Evolutionary conservation across 1,284 basidiomycete genomes (phyloP), one percentile per base, ranked within the genome.

Genomic region (Malassezia pachydermatis): DNA sequence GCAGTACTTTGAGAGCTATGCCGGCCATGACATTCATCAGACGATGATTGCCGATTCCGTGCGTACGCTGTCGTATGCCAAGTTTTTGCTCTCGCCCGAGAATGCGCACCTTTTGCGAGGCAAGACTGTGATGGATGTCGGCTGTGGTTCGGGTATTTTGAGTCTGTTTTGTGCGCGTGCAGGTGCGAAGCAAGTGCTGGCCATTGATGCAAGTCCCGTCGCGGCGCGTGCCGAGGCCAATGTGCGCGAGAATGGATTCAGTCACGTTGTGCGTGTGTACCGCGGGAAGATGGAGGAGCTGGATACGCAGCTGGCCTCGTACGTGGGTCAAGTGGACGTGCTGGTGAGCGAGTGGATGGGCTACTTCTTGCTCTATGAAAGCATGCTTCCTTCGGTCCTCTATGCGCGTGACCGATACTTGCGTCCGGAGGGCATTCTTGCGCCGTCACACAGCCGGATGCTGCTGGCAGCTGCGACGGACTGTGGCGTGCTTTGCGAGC

Each of bases 281-380:
- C 81, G 79, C 45, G 86, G 87, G 34, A 92, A 90, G 72, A 78
- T 95, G 2, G 90, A 95, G 73, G 81, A 88, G 33, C 82, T 95
- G 49, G 73, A 72, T 7, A 74, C 86, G 9, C 72, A 73, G 0
- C 82, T 86, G 2, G 80, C 82, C 20, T 80, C 74, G 23, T 76
- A 83, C 38, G 76, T 80, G 13, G 65, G 62, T 3, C 78, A 86
- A 41, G 89, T 96, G 28, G 90, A 96, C 70, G 79, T 96, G 43
- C 88, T 98, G 68, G 78, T 96, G 41, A 89, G 86, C 24, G 92
- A 98, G 73, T 98, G 92, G 92, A 96, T 96, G 92, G 65, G 58
- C 48, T 72, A 66, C 56, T 70, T 65, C 34, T 57, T 72, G 20
- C 78, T 94, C 19, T 96, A 96, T 73, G 92, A 98, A 73, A 87